Conservation (phyloP, 2,329 filamentous ascomycete species). For the Teratosphaeriaceae sp. region DNA sequence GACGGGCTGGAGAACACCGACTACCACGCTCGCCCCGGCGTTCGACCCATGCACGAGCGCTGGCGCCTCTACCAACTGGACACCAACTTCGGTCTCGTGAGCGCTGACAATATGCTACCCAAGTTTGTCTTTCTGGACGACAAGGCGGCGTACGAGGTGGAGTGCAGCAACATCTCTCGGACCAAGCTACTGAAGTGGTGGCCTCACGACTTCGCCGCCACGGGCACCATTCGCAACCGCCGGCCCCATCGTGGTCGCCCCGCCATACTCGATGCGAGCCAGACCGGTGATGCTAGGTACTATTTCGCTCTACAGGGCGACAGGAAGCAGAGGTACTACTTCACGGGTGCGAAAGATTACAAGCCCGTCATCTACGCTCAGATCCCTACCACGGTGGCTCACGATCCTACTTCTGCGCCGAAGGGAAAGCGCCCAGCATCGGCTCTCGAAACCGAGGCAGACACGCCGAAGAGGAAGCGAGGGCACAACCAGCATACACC, state of each 20-base stretch:
- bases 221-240: constrained; percentile 25
- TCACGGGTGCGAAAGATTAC: constrained; percentile 23
- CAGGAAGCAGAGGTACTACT: constrained; percentile 20
- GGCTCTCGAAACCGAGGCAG: constrained; percentile 6
- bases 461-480: constrained; percentile 15
- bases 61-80: constrained; percentile 33
- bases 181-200: constrained; percentile 27
- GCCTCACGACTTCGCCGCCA: constrained; percentile 33
- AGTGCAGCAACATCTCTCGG: constrained; percentile 22
- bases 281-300: constrained; percentile 13
- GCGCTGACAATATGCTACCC: constrained; percentile 27
- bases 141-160: constrained; percentile 29
- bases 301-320: constrained; percentile 9
- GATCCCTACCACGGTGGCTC: constrained; percentile 7
- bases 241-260: constrained; percentile 34
- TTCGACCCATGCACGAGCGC: constrained; percentile 19
- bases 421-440: constrained; percentile 15
- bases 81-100: constrained; percentile 24
- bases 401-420: background rate
- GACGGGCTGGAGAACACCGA: constrained; percentile 28
- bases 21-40: constrained; percentile 20
- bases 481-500: constrained; percentile 24
- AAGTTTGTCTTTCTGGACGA: constrained; percentile 37
- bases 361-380: constrained; percentile 19
- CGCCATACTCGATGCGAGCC: constrained; percentile 20